Percentiles rank a stretch among this genome's conserved stretches.
Conservation (phyloP, 2,329 filamentous ascomycete genomes). For the Alternaria burnsii region DNA sequence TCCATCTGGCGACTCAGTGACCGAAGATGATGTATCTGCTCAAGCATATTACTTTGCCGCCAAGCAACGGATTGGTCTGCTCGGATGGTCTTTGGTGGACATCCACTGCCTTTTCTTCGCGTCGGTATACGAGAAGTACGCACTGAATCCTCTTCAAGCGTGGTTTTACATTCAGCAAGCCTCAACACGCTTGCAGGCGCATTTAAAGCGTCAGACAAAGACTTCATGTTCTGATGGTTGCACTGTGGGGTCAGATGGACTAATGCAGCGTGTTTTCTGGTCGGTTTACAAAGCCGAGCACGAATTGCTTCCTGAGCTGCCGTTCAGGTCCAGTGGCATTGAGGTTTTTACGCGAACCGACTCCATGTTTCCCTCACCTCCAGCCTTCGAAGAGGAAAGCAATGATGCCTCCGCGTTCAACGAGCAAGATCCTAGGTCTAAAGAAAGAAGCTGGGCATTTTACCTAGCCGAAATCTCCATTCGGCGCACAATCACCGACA, state of each 20-base stretch:
- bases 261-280: background rate
- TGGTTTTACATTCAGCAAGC: background rate
- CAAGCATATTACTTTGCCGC: background rate
- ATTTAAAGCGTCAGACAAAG: background rate
- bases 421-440: background rate
- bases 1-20: background rate
- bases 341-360: background rate
- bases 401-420: background rate
- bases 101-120: background rate
- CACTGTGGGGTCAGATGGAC: background rate
- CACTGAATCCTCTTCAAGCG: background rate
- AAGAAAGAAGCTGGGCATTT: background rate
- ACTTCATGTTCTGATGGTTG: background rate
- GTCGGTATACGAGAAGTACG: background rate
- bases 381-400: background rate
- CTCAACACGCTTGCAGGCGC: background rate
- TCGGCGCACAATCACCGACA: background rate
- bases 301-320: background rate
- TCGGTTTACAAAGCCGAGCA: background rate
- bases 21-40: background rate
- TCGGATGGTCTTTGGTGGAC: background rate
- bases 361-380: background rate
- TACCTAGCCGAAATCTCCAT: background rate
- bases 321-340: background rate
- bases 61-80: background rate